phyloP scores from a whole-genome alignment of 2,329 filamentous ascomycete species.

The Acarospora socialis region DNA sequence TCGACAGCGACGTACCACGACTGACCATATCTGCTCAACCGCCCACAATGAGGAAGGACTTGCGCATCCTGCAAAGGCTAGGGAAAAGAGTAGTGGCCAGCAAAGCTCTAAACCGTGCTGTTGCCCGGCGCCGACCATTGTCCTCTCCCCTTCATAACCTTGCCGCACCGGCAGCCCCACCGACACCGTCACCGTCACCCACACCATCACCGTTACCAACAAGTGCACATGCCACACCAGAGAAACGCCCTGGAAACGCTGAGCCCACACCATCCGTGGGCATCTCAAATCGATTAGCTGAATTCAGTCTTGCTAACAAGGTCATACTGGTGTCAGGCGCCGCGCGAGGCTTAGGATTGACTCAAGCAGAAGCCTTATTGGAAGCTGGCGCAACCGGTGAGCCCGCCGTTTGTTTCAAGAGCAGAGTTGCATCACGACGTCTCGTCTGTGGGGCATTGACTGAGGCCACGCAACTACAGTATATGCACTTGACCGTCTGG shows the following conservation, averaged over 20 bases:
- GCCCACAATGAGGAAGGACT: too few relatives aligned
- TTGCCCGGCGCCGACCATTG: too few relatives aligned
- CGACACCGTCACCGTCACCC: too few relatives aligned
- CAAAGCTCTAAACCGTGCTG: too few relatives aligned
- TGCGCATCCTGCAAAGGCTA: too few relatives aligned
- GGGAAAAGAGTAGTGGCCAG: too few relatives aligned
- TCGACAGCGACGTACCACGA: too few relatives aligned
- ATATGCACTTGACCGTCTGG: slow-evolving; percentile 30
- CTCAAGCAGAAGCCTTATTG: slow-evolving; percentile 56
- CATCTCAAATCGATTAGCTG: slow-evolving; percentile 39
- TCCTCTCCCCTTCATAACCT: too few relatives aligned
- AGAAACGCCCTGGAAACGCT: slow-evolving; percentile 14
- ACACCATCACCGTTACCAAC: too few relatives aligned
- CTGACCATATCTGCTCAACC: too few relatives aligned
- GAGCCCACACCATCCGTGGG: slow-evolving; percentile 16
- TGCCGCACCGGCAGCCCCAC: too few relatives aligned
- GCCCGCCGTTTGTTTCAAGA: slow-evolving; percentile 34
- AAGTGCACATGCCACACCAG: too few relatives aligned
- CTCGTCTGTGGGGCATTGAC: neutral
- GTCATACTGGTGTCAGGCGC: slow-evolving; percentile 58
- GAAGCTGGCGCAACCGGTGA: slow-evolving; percentile 68
- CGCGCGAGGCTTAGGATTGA: slow-evolving; percentile 57
- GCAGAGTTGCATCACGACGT: neutral
- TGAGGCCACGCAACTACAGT: slow-evolving; percentile 20
- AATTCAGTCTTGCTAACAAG: slow-evolving; percentile 61